Percentiles rank a stretch among this genome's conserved stretches.
Conservation (phyloP, 2,329 filamentous ascomycete species). For the Ophiocordyceps robertsii region DNA sequence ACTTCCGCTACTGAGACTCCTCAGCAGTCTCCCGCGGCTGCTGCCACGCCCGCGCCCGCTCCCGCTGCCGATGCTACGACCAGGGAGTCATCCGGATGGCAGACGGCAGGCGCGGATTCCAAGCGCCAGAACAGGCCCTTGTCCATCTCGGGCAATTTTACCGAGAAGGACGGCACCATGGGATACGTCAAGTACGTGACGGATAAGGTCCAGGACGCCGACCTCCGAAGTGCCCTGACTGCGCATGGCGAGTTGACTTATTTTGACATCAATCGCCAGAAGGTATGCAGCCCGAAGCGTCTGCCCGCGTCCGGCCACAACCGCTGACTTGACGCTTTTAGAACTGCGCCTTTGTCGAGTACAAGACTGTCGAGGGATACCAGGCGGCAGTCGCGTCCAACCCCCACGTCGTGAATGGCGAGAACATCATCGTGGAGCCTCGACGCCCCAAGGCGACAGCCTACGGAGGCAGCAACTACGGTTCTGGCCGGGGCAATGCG, state of each 20-base stretch:
- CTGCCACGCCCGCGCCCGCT: conserved; percentile 21
- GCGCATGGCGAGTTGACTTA: conserved; percentile 59
- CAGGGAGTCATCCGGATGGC: conserved; percentile 56
- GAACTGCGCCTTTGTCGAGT: conserved; percentile 98
- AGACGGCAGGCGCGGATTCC: conserved; percentile 71
- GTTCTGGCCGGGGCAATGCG: conserved; percentile 44
- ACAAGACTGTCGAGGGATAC: conserved; percentile 67
- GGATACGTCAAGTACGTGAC: conserved; percentile 95
- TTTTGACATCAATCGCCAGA: conserved; percentile 68
- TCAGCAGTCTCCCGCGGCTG: conserved; percentile 17
- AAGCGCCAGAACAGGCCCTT: conserved; percentile 72
- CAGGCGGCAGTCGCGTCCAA: conserved; percentile 72
- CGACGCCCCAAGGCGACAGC: conserved; percentile 64
- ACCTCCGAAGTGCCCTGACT: conserved; percentile 57
- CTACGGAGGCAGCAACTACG: conserved; percentile 57
- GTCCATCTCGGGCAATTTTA: conserved; percentile 42
- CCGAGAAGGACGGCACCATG: conserved; percentile 62
- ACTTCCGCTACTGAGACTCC: conserved; percentile 22
- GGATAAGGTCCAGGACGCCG: conserved; percentile 66
- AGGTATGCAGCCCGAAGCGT: conserved; percentile 41
- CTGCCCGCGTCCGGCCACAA: neutral
- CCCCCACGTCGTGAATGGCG: conserved; percentile 71
- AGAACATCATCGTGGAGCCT: conserved; percentile 78
- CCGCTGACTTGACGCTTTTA: conserved; percentile 22
- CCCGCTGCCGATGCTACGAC: conserved; percentile 24